Percentiles rank a stretch among this genome's conserved stretches.
Evolutionary conservation across 2,329 filamentous ascomycete genomes (phyloP).

Genomic region (Aspergillus transmontanensis): DNA sequence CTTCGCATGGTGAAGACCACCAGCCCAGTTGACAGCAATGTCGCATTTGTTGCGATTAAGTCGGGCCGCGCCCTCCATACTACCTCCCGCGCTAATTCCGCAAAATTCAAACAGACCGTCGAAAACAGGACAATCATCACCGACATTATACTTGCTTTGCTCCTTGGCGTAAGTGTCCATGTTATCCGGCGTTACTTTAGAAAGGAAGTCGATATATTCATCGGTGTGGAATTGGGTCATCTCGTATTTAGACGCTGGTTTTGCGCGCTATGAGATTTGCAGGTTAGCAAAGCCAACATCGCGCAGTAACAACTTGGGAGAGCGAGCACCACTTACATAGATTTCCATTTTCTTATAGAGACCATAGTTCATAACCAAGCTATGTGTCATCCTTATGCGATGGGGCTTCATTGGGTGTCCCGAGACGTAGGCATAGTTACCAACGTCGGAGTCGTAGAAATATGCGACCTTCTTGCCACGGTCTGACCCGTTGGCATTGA

Average conservation of each 20-base stretch:
- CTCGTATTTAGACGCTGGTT: slow-evolving; percentile 72
- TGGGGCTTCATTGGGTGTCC: slow-evolving; percentile 71
- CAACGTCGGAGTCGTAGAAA: slow-evolving; percentile 98
- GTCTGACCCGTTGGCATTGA: slow-evolving; percentile 52
- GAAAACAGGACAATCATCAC: slow-evolving; percentile 66
- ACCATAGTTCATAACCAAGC: slow-evolving; percentile 71
- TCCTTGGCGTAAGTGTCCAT: slow-evolving; percentile 93
- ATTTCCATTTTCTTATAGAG: slow-evolving; percentile 76
- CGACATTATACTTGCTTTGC: slow-evolving; percentile 76
- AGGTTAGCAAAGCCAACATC: slow-evolving; percentile 18
- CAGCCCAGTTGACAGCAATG: slow-evolving; percentile 81
- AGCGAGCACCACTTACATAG: slow-evolving; percentile 52
- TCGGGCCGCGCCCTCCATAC: slow-evolving; percentile 71
- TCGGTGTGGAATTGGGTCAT: slow-evolving; percentile 76
- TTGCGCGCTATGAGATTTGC: slow-evolving; percentile 63
- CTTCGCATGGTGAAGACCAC: slow-evolving; percentile 94
- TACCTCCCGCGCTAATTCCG: slow-evolving; percentile 69
- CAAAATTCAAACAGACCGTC: slow-evolving; percentile 72
- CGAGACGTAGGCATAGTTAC: slow-evolving; percentile 92
- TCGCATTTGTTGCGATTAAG: slow-evolving; percentile 70
- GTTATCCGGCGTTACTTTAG: slow-evolving; percentile 95
- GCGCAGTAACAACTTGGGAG: background rate
- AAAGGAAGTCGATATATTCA: slow-evolving; percentile 72
- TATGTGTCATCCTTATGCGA: slow-evolving; percentile 67
- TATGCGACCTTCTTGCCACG: slow-evolving; percentile 86